Evolutionary conservation across 257 asterid species (phyloP).

Genomic region (Penstemon davidsonii): DNA sequence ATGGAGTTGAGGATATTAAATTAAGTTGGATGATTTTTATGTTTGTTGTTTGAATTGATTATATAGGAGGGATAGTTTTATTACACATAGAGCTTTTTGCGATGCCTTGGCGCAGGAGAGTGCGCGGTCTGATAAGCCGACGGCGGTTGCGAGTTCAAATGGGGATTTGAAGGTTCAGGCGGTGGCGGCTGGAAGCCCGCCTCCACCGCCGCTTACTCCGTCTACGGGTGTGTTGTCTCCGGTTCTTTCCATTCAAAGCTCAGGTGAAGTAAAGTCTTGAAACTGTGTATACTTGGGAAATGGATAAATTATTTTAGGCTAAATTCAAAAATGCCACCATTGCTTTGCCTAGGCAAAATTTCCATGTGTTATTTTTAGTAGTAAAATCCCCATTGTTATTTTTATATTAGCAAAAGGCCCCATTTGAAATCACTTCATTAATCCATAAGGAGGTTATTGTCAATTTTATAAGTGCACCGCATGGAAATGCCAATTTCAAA

Average conservation of each 20-base stretch:
- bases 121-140: conserved; percentile 36
- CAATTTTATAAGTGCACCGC: no score
- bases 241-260: conserved; percentile 82
- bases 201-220: conserved; percentile 92
- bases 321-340: no score
- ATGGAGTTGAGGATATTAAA: no score
- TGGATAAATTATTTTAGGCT: no score
- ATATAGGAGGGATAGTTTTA: conserved; percentile 84
- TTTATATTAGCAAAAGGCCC: no score
- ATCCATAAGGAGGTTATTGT: no score
- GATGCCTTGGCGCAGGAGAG: conserved; percentile 92
- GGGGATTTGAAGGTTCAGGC: conserved; percentile 39
- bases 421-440: no score
- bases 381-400: neutral
- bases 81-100: conserved; percentile 87
- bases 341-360: no score
- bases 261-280: conserved; percentile 44
- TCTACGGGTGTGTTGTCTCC: conserved; percentile 78
- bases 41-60: conserved; percentile 20
- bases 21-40: neutral
- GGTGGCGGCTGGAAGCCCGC: conserved; percentile 57
- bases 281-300: no score
- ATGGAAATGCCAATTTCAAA: no score
- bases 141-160: conserved; percentile 29
- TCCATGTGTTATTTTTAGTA: neutral